phyloP scores from a whole-genome alignment of 164 flowering plant genomes.

The Sedum album region DNA sequence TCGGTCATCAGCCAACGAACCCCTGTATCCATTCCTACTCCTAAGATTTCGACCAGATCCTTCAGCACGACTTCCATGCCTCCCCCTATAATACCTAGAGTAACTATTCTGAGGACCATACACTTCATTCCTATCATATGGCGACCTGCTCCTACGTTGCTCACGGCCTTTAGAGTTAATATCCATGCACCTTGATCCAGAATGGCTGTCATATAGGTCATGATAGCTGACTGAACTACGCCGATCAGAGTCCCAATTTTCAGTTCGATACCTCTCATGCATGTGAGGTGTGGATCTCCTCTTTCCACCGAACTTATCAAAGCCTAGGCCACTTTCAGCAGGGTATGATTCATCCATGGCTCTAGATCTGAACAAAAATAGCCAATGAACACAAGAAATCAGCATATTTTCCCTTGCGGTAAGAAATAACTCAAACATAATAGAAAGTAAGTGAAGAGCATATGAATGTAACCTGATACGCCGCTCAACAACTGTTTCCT shows the following conservation, averaged over 20 bases:
- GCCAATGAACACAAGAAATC: background rate
- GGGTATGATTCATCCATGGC: conserved; percentile 15
- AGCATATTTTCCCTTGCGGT: background rate
- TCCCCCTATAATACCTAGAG: conserved; percentile 3
- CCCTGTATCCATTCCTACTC: conserved; percentile 18
- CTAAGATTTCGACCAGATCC: conserved; percentile 21
- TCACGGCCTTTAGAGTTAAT: conserved; percentile 17
- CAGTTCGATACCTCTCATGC: conserved; percentile 17
- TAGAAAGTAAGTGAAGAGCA: background rate
- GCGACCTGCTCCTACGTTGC: conserved; percentile 14
- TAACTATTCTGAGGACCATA: conserved; percentile 8
- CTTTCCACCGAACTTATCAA: conserved; percentile 19
- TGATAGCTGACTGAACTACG: conserved; percentile 17
- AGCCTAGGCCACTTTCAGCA: conserved; percentile 16
- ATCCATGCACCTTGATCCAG: conserved; percentile 20
- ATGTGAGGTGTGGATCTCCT: conserved; percentile 14
- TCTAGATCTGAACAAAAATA: conserved; percentile 16
- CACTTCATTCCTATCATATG: conserved; percentile 13
- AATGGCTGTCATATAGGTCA: conserved; percentile 16
- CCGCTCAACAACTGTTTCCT: conserved; percentile 9
- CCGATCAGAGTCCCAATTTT: conserved; percentile 22
- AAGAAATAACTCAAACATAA: background rate
- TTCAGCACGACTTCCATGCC: background rate
- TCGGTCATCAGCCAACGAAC: conserved; percentile 14
- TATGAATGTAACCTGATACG: conserved; percentile 18